A percentile compares a stretch with the other conserved stretches of the same genome.
phyloP scores from a whole-genome alignment of 2,329 filamentous ascomycete species.

The Paecilomyces sp. region DNA sequence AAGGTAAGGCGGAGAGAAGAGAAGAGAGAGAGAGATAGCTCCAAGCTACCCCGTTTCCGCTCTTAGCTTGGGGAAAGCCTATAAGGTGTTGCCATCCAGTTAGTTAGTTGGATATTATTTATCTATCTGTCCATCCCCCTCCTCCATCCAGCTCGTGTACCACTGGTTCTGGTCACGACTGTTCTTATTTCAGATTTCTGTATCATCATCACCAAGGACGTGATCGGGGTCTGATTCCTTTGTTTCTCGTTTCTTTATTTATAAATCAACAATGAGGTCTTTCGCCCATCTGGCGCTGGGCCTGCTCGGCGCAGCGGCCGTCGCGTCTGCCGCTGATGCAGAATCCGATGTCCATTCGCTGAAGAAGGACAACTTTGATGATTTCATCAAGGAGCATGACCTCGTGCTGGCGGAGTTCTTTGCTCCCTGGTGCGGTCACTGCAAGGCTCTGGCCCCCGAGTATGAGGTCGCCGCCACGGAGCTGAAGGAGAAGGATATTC shows the following conservation, averaged over 20 bases:
- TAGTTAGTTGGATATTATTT: background rate
- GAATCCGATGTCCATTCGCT: slow-evolving; percentile 75
- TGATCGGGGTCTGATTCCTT: background rate
- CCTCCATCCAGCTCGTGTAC: background rate
- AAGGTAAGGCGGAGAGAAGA: background rate
- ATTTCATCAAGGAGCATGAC: slow-evolving; percentile 77
- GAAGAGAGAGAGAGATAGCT: background rate
- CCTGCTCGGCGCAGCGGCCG: slow-evolving; percentile 31
- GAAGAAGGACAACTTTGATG: slow-evolving; percentile 77
- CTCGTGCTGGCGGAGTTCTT: slow-evolving; percentile 96
- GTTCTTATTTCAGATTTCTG: background rate
- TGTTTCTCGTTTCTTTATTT: too few species aligned
- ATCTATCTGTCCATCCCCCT: slow-evolving; percentile 1
- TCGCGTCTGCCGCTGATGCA: slow-evolving; percentile 26
- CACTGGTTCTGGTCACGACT: background rate
- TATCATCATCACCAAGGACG: background rate
- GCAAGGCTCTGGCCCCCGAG: slow-evolving; percentile 77
- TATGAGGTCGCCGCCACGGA: slow-evolving; percentile 44
- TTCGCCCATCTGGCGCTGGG: slow-evolving; percentile 32
- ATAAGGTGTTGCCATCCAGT: background rate
- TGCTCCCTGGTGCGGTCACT: slow-evolving; percentile 95
- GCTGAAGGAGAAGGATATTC: slow-evolving; percentile 42
- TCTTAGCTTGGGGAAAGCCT: background rate
- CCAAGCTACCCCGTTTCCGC: background rate
- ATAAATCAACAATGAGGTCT: slow-evolving; percentile 26